Conservation (phyloP, 2,329 filamentous ascomycete species). For the Alternaria ventricosa region DNA sequence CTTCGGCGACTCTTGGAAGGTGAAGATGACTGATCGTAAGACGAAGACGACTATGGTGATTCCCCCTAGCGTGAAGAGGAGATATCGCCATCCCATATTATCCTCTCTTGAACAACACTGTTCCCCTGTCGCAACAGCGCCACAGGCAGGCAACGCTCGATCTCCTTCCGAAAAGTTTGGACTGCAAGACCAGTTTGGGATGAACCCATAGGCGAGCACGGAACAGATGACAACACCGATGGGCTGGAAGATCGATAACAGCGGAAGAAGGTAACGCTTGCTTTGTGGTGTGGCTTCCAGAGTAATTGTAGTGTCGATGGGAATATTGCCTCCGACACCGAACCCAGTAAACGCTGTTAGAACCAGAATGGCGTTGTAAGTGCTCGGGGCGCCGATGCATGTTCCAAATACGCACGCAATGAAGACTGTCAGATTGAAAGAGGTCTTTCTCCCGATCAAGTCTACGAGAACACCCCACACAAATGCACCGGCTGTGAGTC, state of each 20-base stretch:
- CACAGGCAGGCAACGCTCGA: slow-evolving; percentile 55
- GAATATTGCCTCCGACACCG: slow-evolving; percentile 61
- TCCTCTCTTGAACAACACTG: slow-evolving; percentile 47
- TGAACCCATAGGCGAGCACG: slow-evolving; percentile 61
- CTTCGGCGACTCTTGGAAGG: slow-evolving; percentile 66
- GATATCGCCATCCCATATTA: slow-evolving; percentile 56
- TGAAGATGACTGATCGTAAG: slow-evolving; percentile 61
- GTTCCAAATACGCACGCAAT: slow-evolving; percentile 62
- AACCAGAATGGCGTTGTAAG: slow-evolving; percentile 59
- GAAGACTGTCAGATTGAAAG: slow-evolving; percentile 66
- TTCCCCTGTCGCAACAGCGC: slow-evolving; percentile 35
- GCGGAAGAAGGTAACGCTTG: slow-evolving; percentile 59
- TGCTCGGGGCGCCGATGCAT: slow-evolving; percentile 58
- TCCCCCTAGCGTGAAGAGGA: slow-evolving; percentile 51
- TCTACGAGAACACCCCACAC: slow-evolving; percentile 64
- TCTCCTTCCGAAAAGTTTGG: slow-evolving; percentile 58
- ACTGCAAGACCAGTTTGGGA: slow-evolving; percentile 58
- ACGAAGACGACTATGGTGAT: slow-evolving; percentile 56
- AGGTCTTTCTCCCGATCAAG: slow-evolving; percentile 60
- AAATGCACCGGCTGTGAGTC: slow-evolving; percentile 63
- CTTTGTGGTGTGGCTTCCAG: slow-evolving; percentile 63
- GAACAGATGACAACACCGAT: slow-evolving; percentile 61
- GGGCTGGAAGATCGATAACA: slow-evolving; percentile 63
- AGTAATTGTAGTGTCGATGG: slow-evolving; percentile 63
- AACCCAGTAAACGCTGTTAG: slow-evolving; percentile 63